Conservation (phyloP, 2,329 filamentous ascomycete genomes). For the Fusarium sambucinum region DNA sequence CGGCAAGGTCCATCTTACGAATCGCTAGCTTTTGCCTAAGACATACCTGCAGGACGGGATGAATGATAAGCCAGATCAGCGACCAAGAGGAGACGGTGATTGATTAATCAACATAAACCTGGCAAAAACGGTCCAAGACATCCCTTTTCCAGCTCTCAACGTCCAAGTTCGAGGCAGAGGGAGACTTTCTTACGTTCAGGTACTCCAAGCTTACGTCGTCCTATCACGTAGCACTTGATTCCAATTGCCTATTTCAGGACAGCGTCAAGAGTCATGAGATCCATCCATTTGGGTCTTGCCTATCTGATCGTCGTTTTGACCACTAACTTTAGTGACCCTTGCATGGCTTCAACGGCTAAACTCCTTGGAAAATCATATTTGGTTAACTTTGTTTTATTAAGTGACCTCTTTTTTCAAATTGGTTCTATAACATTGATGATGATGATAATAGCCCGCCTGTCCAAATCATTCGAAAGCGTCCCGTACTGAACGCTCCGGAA, state of each 20-base stretch:
- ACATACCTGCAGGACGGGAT: conserved; percentile 29
- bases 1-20: conserved; percentile 14
- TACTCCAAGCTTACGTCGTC: conserved; percentile 16
- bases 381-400: conserved; percentile 5
- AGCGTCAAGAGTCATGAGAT: neutral
- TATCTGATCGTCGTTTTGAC: conserved; percentile 7
- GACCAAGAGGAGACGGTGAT: neutral
- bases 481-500: conserved; percentile 10
- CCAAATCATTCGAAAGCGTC: conserved; percentile 17
- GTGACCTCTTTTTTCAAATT: conserved; percentile 1
- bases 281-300: neutral
- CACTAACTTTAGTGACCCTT: neutral
- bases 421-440: neutral
- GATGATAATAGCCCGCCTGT: neutral
- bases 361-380: neutral
- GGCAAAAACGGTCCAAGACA: conserved; percentile 1
- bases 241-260: conserved; percentile 23
- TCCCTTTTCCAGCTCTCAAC: conserved; percentile 16
- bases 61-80: conserved; percentile 34
- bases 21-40: conserved; percentile 24
- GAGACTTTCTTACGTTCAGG: conserved; percentile 1
- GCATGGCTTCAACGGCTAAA: no score
- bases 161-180: neutral
- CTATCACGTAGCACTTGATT: conserved; percentile 33
- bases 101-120: conserved; percentile 1